Conservation (phyloP, 2,329 filamentous ascomycete genomes). For the Calycina herbarum region DNA sequence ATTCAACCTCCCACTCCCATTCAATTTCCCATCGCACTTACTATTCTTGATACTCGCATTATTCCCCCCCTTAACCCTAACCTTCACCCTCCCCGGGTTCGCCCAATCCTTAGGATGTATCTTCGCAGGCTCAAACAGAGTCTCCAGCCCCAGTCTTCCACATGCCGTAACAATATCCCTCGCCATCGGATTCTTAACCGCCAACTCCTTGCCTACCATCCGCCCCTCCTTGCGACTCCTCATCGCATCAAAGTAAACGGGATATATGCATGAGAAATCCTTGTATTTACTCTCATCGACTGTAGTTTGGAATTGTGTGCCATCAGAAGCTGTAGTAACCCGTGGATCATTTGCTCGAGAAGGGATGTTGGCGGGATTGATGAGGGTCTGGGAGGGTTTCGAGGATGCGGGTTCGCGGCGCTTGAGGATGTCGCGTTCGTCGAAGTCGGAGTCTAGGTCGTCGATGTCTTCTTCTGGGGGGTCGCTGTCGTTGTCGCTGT, state of each 20-base stretch:
- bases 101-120: slow-evolving; percentile 96
- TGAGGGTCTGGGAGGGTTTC: slow-evolving; percentile 39
- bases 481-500: slow-evolving; percentile 70
- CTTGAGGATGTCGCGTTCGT: slow-evolving; percentile 45
- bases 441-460: slow-evolving; percentile 59
- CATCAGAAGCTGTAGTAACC: slow-evolving; percentile 38
- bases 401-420: slow-evolving; percentile 22
- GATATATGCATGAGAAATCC: slow-evolving; percentile 87
- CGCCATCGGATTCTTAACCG: slow-evolving; percentile 82
- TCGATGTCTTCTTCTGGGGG: slow-evolving; percentile 82
- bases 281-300: slow-evolving; percentile 62
- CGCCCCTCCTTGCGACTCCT: slow-evolving; percentile 77
- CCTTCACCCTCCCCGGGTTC: slow-evolving; percentile 87
- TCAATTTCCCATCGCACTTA: slow-evolving; percentile 38
- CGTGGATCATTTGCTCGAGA: slow-evolving; percentile 40
- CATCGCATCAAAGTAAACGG: slow-evolving; percentile 85
- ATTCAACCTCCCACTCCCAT: not conserved
- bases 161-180: slow-evolving; percentile 88
- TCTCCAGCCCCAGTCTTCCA: slow-evolving; percentile 66
- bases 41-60: slow-evolving; percentile 63
- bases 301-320: slow-evolving; percentile 40
- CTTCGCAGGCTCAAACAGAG: slow-evolving; percentile 88
- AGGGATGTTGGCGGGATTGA: slow-evolving; percentile 43
- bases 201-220: slow-evolving; percentile 70
- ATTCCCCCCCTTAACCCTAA: slow-evolving; percentile 66